phyloP scores from a whole-genome alignment of 495 filamentous ascomycete genomes.

The Tuber brumale region DNA sequence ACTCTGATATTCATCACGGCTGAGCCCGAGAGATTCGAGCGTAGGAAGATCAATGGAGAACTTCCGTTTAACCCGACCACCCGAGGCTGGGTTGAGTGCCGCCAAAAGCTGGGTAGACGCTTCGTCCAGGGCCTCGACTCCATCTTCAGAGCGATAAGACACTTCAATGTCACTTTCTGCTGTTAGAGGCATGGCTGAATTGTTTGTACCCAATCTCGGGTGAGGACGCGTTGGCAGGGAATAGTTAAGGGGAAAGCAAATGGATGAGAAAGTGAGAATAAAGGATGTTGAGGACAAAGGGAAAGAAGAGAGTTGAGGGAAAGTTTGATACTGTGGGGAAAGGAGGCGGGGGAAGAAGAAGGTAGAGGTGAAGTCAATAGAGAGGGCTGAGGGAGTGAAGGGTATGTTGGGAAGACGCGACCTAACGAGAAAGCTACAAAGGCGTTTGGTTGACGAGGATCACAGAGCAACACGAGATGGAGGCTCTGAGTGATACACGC shows the following conservation, averaged over 20 bases:
- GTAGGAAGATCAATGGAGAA: constrained; percentile 14
- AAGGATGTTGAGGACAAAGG: not conserved
- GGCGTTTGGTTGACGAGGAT: not conserved
- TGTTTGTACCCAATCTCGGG: not conserved
- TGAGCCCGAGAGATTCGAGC: constrained; percentile 17
- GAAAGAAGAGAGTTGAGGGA: not conserved
- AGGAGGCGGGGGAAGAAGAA: not conserved
- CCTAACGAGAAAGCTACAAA: not conserved
- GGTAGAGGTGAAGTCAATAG: not conserved
- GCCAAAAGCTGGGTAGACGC: not conserved
- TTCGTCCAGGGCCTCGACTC: not conserved
- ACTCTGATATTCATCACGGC: constrained; percentile 23
- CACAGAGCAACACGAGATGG: not conserved
- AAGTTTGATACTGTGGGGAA: not conserved
- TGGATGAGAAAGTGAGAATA: not conserved
- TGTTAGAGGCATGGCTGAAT: not conserved
- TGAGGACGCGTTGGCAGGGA: not conserved
- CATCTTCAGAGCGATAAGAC: not conserved
- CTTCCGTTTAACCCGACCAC: not conserved
- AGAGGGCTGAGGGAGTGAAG: not conserved
- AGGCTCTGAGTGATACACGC: not conserved
- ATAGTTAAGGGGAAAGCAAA: not conserved
- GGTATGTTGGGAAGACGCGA: not conserved
- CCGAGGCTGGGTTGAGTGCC: not conserved
- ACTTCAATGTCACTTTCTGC: not conserved